Percentiles rank a stretch among this genome's conserved stretches.
These are phyloP conservation scores for Globisporangium abappressorium DNA, from an alignment of 352 stramenopile genomes.

Conservation along the genomic window DNA sequence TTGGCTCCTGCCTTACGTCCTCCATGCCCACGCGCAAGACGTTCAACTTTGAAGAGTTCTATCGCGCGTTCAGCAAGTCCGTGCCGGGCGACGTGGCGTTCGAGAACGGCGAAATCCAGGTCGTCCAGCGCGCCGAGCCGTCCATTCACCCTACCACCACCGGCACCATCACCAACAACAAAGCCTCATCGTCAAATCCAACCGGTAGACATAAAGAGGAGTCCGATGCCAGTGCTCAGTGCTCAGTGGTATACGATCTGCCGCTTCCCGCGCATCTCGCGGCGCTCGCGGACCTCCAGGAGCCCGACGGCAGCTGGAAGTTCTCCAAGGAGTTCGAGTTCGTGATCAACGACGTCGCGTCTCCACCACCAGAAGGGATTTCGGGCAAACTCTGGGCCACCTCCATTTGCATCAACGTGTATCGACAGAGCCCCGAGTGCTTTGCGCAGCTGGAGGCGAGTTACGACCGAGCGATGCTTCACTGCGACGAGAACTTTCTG, in stretches of 20 bases:
- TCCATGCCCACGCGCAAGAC: constrained; percentile 3
- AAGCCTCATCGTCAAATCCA: background rate
- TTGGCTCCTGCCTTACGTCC: background rate
- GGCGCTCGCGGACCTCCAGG: constrained; percentile 44
- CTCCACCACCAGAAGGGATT: constrained; percentile 42
- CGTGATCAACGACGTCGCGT: constrained; percentile 42
- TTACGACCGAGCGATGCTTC: constrained; percentile 59
- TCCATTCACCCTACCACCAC: background rate
- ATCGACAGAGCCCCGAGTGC: constrained; percentile 54
- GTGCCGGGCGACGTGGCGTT: constrained; percentile 41
- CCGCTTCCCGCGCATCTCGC: constrained; percentile 37
- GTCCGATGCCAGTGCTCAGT: background rate
- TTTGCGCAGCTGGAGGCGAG: constrained; percentile 52
- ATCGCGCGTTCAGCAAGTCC: constrained; percentile 59
- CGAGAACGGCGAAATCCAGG: constrained; percentile 34
- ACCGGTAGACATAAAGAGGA: background rate
- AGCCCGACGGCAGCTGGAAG: constrained; percentile 62
- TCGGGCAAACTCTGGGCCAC: constrained; percentile 59
- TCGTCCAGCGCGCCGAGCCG: constrained; percentile 21
- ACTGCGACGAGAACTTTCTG: constrained; percentile 60
- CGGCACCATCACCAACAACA: background rate
- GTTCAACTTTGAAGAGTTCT: constrained; percentile 67
- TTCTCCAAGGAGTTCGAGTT: constrained; percentile 57
- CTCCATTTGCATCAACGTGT: constrained; percentile 49
- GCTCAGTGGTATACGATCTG: constrained; percentile 20